Conservation (phyloP, 768 basidiomycete genomes). For the Lactarius sp. region DNA sequence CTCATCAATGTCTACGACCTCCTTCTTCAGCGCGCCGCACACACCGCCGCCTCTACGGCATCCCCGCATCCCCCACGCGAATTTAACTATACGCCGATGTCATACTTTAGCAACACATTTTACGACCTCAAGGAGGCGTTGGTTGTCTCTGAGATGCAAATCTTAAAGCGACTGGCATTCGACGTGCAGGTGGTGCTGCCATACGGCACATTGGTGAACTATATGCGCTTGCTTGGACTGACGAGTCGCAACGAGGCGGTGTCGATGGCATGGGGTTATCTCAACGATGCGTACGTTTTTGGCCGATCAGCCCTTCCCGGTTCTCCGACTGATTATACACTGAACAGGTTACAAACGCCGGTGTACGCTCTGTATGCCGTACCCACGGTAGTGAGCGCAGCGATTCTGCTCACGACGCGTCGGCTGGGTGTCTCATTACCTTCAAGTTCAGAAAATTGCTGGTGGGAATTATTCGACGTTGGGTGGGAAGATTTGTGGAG, state of each 20-base stretch:
- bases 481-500: constrained; percentile 84
- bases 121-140: constrained; percentile 94
- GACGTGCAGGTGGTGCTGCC: constrained; percentile 91
- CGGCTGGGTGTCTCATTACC: constrained; percentile 72
- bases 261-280: constrained; percentile 83
- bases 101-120: constrained; percentile 82
- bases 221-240: constrained; percentile 85
- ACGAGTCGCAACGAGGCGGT: constrained; percentile 66
- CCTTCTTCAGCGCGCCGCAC: constrained; percentile 67
- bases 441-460: constrained; percentile 61
- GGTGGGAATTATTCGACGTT: constrained; percentile 96
- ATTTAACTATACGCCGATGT: constrained; percentile 77
- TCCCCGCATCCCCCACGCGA: constrained; percentile 28
- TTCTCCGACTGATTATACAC: constrained; percentile 2
- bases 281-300: constrained; percentile 86
- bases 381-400: constrained; percentile 83
- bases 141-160: constrained; percentile 95
- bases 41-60: constrained; percentile 42
- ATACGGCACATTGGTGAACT: constrained; percentile 93
- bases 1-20: constrained; percentile 93
- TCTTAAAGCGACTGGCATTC: constrained; percentile 93
- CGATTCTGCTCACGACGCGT: constrained; percentile 78
- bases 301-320: not conserved
- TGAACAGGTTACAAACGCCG: constrained; percentile 82
- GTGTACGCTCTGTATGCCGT: constrained; percentile 88